Conservation (phyloP, 75 land plant species). For the Pseudotsuga menziesii region DNA sequence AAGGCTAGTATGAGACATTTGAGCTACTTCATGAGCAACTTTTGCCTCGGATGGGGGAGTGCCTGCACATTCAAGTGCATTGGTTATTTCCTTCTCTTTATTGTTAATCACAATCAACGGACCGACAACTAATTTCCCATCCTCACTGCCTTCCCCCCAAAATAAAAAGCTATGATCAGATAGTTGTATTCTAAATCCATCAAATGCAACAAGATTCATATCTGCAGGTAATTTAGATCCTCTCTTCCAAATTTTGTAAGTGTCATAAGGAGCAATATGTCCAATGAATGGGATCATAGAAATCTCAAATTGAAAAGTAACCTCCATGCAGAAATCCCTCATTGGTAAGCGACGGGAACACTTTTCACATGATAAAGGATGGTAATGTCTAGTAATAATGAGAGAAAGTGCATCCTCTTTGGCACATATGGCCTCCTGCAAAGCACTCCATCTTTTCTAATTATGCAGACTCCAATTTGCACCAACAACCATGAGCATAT, state of each 20-base stretch:
- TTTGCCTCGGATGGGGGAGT: too few species aligned
- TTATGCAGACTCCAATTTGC: slow-evolving; percentile 41
- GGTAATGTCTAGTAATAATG: too few species aligned
- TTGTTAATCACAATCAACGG: slow-evolving; percentile 10
- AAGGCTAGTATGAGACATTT: too few species aligned
- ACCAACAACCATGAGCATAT: slow-evolving; percentile 35
- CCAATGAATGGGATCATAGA: slow-evolving; percentile 48
- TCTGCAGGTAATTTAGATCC: slow-evolving; percentile 36
- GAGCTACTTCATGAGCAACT: too few species aligned
- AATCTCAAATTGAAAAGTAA: slow-evolving; percentile 44
- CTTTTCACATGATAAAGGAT: slow-evolving; percentile 31
- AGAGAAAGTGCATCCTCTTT: slow-evolving; percentile 23
- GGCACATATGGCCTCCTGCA: slow-evolving; percentile 35
- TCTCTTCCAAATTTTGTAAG: slow-evolving; percentile 36
- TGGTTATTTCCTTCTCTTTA: too few species aligned
- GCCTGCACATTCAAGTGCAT: too few species aligned
- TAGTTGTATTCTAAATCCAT: slow-evolving; percentile 22
- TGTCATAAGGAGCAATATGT: slow-evolving; percentile 41
- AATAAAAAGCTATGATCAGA: slow-evolving; percentile 25
- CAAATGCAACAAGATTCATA: slow-evolving; percentile 28
- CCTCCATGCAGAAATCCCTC: too few species aligned
- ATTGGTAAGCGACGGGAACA: too few species aligned
- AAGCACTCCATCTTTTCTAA: slow-evolving; percentile 35
- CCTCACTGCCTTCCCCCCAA: too few species aligned
- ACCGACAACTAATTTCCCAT: too few species aligned